A percentile compares a stretch with the other conserved stretches of the same genome.
phyloP scores from a whole-genome alignment of 1,139 yeast genomes.

The Geotrichum aggregatum region DNA sequence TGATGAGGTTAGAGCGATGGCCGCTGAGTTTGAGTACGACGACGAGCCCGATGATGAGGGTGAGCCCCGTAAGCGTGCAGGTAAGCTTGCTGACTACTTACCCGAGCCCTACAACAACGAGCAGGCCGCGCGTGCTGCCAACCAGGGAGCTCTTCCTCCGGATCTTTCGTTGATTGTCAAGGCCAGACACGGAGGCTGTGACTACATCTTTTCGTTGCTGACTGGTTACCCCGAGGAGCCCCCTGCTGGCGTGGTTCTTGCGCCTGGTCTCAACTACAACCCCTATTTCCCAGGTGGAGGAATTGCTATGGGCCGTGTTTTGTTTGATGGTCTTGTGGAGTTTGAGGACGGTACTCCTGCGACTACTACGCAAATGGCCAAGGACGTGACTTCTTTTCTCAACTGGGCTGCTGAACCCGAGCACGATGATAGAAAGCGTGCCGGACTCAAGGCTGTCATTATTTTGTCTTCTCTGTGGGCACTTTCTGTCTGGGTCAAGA shows the following conservation, averaged over 20 bases:
- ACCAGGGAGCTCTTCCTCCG: constrained; percentile 98
- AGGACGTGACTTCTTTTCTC: constrained; percentile 91
- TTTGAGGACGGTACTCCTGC: constrained; percentile 99
- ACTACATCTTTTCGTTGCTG: constrained; percentile 88
- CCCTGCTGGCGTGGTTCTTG: constrained; percentile 93
- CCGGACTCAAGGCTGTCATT: constrained; percentile 90
- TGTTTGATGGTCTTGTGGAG: constrained; percentile 95
- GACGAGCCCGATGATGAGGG: constrained; percentile 99
- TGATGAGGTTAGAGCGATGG: constrained; percentile 86
- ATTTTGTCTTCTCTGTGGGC: constrained; percentile 76
- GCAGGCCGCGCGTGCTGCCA: constrained; percentile 99
- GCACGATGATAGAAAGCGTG: constrained; percentile 95
- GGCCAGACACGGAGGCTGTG: constrained; percentile 98
- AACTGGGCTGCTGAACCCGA: constrained; percentile 99
- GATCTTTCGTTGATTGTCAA: constrained; percentile 95
- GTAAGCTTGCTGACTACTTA: constrained; percentile 92
- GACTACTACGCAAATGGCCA: constrained; percentile 98
- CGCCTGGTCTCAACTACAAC: constrained; percentile 94
- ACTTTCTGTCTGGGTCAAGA: constrained; percentile 86
- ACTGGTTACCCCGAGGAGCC: constrained; percentile 99
- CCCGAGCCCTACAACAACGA: constrained; percentile 96
- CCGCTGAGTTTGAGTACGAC: constrained; percentile 95
- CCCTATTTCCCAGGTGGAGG: constrained; percentile 99
- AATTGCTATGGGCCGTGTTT: constrained; percentile 97
- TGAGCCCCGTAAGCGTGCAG: constrained; percentile 96